These are phyloP conservation scores for Allium sativum DNA, from an alignment of 106 monocot genomes.

Conservation along the genomic window DNA sequence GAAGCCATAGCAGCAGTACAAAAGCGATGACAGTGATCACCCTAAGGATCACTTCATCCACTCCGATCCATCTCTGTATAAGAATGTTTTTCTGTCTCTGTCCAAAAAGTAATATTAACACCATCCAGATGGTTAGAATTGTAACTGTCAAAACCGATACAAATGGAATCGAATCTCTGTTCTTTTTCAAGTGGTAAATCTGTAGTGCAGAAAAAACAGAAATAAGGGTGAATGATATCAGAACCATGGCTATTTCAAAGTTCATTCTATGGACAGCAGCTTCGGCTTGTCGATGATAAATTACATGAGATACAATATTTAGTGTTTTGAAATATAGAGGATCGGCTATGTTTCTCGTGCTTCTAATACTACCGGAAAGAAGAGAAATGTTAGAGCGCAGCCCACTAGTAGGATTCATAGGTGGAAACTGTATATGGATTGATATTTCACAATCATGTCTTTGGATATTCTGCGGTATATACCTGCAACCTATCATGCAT, in stretches of 20 bases:
- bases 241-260: constrained; percentile 41
- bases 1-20: constrained; percentile 33
- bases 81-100: constrained; percentile 32
- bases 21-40: constrained; percentile 41
- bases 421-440: constrained; percentile 34
- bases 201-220: constrained; percentile 40
- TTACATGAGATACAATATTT: constrained; percentile 10
- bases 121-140: constrained; percentile 31
- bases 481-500: constrained; percentile 53
- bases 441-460: constrained; percentile 34
- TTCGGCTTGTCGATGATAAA: constrained; percentile 3
- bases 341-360: constrained; percentile 28
- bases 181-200: constrained; percentile 34
- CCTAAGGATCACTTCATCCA: constrained; percentile 37
- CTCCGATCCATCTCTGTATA: constrained; percentile 35
- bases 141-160: constrained; percentile 57
- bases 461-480: neutral
- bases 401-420: constrained; percentile 13
- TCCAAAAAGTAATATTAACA: constrained; percentile 39
- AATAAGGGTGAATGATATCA: constrained; percentile 41
- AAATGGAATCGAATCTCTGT: constrained; percentile 31
- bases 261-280: constrained; percentile 32
- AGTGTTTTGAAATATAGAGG: constrained; percentile 41
- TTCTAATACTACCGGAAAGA: constrained; percentile 32
- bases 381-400: neutral